Evolutionary conservation across 805 yeast species (phyloP), one percentile per base, ranked within the genome.

Genomic region (Candida methanosorbosa): DNA sequence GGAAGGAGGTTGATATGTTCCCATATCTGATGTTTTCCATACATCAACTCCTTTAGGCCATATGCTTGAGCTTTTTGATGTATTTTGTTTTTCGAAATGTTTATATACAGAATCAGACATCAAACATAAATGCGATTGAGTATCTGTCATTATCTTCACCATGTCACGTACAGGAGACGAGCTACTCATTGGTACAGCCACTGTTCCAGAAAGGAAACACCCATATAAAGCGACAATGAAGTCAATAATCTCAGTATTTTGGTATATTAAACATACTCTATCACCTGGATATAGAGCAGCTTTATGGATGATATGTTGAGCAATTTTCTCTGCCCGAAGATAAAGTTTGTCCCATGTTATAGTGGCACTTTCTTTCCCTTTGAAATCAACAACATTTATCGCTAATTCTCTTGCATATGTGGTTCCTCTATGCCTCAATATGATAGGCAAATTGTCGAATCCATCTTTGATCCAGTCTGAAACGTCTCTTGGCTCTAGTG

Each of bases 261-360:
- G 86, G 52, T 87, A 92, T 45, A 94, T 70, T 29, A 92, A 63
- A 22, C 85, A 75, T 0, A 90, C 94, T 24, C 94, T 70, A 52
- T 86, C 96, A 46, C 84, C 86, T 23, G 83, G 74, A 51, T 78
- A 81, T 21, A 86, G 59, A 1, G 84, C 76, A 11, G 81, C 66
- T 46, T 79, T 79, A 49, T 81, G 85, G 30, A 76, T 67, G 40
- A 86, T 79, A 52, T 80, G 82, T 53, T 80, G 85, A 0, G 96
- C 95, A 8, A 92, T 79, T 48, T 83, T 86, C 50, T 86, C 94
- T 0, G 97, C 81, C 46, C 80, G 74, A 27, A 79, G 55, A 43
- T 85, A 82, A 13, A 92, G 64, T 50, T 85, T 87, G 38, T 85
- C 96, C 98, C 98, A 92, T 1, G 90, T 67, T 12, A 90, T 81